Evolutionary conservation across 495 filamentous ascomycete genomes (phyloP).

Genomic region (Tetracladium marchalianum): DNA sequence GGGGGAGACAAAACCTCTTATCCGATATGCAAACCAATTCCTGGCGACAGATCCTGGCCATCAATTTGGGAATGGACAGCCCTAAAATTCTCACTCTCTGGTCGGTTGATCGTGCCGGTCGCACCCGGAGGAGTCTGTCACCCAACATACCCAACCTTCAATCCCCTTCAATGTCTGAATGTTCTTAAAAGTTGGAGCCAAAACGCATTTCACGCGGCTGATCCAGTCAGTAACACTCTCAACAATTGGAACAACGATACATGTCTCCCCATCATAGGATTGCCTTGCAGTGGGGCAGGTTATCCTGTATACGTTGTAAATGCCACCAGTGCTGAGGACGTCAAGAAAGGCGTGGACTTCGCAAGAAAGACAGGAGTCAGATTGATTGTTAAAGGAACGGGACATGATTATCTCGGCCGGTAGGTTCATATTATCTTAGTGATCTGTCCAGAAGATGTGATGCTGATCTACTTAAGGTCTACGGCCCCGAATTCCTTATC

Average conservation of each 20-base stretch:
- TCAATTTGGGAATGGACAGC: neutral
- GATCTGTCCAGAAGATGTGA: no score
- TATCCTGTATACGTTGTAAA: constrained; percentile 41
- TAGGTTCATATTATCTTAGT: constrained; percentile 11
- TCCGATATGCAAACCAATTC: neutral
- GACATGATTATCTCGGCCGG: constrained; percentile 49
- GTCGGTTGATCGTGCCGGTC: neutral
- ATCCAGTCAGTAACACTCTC: constrained; percentile 31
- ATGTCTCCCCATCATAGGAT: constrained; percentile 31
- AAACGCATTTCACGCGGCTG: constrained; percentile 19
- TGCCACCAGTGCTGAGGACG: constrained; percentile 28
- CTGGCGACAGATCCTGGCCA: neutral
- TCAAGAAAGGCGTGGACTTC: constrained; percentile 33
- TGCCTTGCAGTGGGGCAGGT: constrained; percentile 23
- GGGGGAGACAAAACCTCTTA: no score
- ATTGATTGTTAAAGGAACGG: constrained; percentile 52
- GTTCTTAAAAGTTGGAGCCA: neutral
- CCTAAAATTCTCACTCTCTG: constrained; percentile 4
- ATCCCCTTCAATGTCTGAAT: constrained; percentile 2
- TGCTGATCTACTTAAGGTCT: constrained; percentile 4
- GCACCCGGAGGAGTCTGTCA: constrained; percentile 5
- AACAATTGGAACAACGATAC: constrained; percentile 34
- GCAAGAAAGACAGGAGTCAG: constrained; percentile 44
- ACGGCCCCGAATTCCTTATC: constrained; percentile 36
- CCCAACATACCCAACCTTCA: constrained; percentile 1